Percentiles rank a stretch among this genome's conserved stretches.
phyloP scores from a whole-genome alignment of 495 filamentous ascomycete genomes.

The Letharia columbiana region DNA sequence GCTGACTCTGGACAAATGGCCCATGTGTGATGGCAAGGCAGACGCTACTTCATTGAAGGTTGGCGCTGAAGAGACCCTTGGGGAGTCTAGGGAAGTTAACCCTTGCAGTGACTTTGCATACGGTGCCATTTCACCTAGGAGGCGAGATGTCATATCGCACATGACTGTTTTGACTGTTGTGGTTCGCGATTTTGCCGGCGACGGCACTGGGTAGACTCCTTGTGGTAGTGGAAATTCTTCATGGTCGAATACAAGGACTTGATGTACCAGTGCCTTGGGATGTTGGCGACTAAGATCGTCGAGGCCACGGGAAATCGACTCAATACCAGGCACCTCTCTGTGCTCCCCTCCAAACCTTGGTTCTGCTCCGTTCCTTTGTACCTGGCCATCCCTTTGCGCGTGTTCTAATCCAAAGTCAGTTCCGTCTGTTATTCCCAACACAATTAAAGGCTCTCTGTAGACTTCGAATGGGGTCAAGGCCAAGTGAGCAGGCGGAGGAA shows the following conservation, averaged over 20 bases:
- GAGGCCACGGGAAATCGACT: conserved; percentile 53
- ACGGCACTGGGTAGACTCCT: conserved; percentile 63
- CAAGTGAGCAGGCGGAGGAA: conserved; percentile 67
- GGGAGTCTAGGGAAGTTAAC: conserved; percentile 71
- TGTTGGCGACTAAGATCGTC: conserved; percentile 62
- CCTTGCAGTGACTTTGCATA: conserved; percentile 79
- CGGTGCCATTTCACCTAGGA: conserved; percentile 80
- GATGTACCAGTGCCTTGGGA: conserved; percentile 67
- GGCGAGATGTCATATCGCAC: conserved; percentile 77
- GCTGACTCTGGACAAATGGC: conserved; percentile 5
- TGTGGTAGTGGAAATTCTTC: conserved; percentile 37
- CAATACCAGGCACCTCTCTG: conserved; percentile 21
- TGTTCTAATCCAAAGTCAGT: conserved; percentile 39
- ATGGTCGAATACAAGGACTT: conserved; percentile 72
- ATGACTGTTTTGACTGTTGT: conserved; percentile 94
- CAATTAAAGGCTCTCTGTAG: conserved; percentile 67
- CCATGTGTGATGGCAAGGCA: conserved; percentile 17
- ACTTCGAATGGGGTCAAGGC: conserved; percentile 77
- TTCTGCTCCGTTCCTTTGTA: conserved; percentile 40
- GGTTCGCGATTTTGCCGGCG: conserved; percentile 56
- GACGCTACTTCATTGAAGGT: conserved; percentile 14
- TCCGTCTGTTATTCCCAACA: conserved; percentile 74
- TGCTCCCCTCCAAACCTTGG: conserved; percentile 24
- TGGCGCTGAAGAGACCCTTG: conserved; percentile 36
- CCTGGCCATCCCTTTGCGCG: conserved; percentile 29